Conservation (phyloP, 306 rosid genomes). For the Cicer pinnatifidum region DNA sequence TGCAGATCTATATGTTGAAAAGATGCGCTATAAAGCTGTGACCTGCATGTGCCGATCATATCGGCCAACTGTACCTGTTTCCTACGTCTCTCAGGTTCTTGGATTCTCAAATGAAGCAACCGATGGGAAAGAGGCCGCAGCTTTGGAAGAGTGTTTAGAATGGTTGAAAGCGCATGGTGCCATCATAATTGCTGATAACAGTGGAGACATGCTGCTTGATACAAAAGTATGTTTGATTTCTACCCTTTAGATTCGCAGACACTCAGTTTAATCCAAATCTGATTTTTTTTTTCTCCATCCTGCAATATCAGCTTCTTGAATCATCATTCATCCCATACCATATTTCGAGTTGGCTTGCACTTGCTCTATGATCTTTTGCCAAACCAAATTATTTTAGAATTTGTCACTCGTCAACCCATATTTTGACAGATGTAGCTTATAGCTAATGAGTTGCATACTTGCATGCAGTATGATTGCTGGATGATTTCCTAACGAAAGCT, state of each 20-base stretch:
- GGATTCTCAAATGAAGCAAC: slow-evolving; percentile 71
- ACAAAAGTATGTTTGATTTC: slow-evolving; percentile 67
- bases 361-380: background rate
- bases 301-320: slow-evolving; percentile 8
- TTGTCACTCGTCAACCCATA: background rate
- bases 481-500: slow-evolving; percentile 22
- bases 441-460: slow-evolving; percentile 6
- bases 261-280: background rate
- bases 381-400: background rate
- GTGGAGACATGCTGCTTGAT: slow-evolving; percentile 74
- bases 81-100: slow-evolving; percentile 80
- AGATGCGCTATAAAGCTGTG: slow-evolving; percentile 92
- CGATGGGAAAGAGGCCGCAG: slow-evolving; percentile 64
- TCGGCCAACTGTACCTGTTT: slow-evolving; percentile 86
- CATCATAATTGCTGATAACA: slow-evolving; percentile 60
- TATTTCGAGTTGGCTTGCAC: slow-evolving; percentile 1
- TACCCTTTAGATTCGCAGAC: slow-evolving; percentile 2
- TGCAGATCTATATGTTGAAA: slow-evolving; percentile 87
- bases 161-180: slow-evolving; percentile 98
- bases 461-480: slow-evolving; percentile 19
- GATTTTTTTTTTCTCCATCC: background rate
- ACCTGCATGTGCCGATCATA: slow-evolving; percentile 93
- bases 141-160: slow-evolving; percentile 81
- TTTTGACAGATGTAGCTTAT: background rate
- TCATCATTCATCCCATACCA: background rate